A percentile compares a stretch with the other conserved stretches of the same genome.
phyloP scores from a whole-genome alignment of 805 yeast genomes.

The Komagataella pseudopastoris region DNA sequence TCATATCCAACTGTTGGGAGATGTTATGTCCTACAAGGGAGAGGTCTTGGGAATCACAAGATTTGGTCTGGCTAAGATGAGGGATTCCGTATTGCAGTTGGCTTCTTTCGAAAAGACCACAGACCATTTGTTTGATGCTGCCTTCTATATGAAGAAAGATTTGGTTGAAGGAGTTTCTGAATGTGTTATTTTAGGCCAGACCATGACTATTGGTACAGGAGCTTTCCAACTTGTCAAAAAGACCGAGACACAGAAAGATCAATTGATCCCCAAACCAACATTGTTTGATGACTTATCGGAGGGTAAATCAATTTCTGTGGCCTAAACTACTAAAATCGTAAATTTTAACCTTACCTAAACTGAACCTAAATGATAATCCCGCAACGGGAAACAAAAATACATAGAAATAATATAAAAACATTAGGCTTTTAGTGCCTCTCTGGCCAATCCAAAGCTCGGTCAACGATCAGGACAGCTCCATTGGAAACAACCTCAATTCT shows the following conservation, averaged over 20 bases:
- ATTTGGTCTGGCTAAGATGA: slow-evolving; percentile 95
- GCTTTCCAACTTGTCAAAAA: slow-evolving; percentile 74
- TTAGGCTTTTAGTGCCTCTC: slow-evolving; percentile 6
- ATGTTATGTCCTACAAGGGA: slow-evolving; percentile 98
- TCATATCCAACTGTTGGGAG: slow-evolving; percentile 94
- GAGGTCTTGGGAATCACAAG: slow-evolving; percentile 97
- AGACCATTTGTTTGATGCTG: slow-evolving; percentile 95
- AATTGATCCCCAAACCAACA: slow-evolving; percentile 27
- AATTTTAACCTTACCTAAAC: slow-evolving; percentile 1
- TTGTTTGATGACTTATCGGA: slow-evolving; percentile 31
- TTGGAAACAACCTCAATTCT: slow-evolving; percentile 24
- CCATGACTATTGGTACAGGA: slow-evolving; percentile 97
- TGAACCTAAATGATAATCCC: neutral
- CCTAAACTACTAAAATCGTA: neutral
- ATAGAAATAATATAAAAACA: neutral
- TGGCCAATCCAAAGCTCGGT: slow-evolving; percentile 23
- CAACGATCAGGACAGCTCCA: slow-evolving; percentile 31
- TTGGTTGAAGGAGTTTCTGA: slow-evolving; percentile 95
- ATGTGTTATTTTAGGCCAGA: slow-evolving; percentile 93
- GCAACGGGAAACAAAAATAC: neutral
- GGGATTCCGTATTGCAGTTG: slow-evolving; percentile 92
- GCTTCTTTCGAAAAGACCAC: slow-evolving; percentile 98
- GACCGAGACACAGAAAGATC: slow-evolving; percentile 27
- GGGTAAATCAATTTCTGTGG: neutral
- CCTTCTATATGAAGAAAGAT: slow-evolving; percentile 94